Evolutionary conservation across 768 basidiomycete genomes (phyloP), one percentile per base, ranked within the genome.

Genomic region (Phanerodontia chrysosporium): DNA sequence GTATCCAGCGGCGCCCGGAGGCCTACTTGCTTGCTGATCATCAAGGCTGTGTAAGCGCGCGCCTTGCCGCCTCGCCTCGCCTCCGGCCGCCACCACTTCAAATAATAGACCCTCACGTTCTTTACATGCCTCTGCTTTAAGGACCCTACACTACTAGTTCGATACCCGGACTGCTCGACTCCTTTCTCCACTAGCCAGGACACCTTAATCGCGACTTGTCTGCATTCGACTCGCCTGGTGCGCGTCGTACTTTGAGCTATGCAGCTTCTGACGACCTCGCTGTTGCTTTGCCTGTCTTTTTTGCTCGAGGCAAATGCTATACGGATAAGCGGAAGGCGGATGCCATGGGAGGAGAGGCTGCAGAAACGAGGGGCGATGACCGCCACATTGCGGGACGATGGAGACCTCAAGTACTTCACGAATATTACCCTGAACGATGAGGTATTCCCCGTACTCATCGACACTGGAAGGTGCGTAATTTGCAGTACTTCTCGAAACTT

Each of bases 391-490:
- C 36, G 55, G n/a, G 64, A 70, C 58, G 35, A 49, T 27, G 57
- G 58, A 5, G 70, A 72, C 51, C 48, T 70, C 51, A 64, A 66
- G 51, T 73, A 73, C 55, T 66, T 58, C 51, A 64, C 65, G 24
- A 68, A 72, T 51, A 49, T 74, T 39, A 69, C 70, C 10, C 59
- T 73, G 25, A 64, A 64, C 39, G 71, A 67, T 32, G 61, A 59
- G 35, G 45, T 46, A 32, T 62, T 69, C 49, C 49, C 60, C 10
- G 69, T 70, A 29, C 64, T 70, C 10, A 61, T 72, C n/a, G 73
- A 74, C 55, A 73, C 72, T 7, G 73, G 73, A 36, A 73, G 71
- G 70, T 72, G 56, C 42, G 66, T 60, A 5, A 16, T 22, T 10
- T 52, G 30, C 24, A 16, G 9, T 21, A 24, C 39, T 2, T 59